Percentiles rank a stretch among this genome's conserved stretches.
These are phyloP conservation scores for Neurospora crassa DNA, from an alignment of 2,329 filamentous ascomycete species.

Conservation along the genomic window DNA sequence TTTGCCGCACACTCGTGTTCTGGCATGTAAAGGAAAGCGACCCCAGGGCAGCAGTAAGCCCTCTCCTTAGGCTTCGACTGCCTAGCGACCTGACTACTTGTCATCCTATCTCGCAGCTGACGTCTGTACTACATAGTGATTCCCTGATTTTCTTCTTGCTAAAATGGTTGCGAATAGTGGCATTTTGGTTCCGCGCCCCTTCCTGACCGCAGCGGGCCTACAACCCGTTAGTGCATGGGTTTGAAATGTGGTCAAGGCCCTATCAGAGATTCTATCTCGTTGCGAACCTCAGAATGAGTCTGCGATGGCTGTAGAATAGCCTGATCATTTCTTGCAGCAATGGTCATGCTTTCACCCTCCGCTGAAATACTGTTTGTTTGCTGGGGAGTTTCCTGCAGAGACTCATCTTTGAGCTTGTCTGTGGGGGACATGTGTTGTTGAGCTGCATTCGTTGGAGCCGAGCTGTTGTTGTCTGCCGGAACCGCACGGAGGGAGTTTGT, in stretches of 20 bases:
- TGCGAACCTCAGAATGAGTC: conserved; percentile 42
- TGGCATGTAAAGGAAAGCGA: neutral
- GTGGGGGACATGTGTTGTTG: conserved; percentile 22
- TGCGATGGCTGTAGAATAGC: conserved; percentile 9
- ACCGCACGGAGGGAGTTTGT: conserved; percentile 47
- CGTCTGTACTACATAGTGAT: conserved; percentile 50
- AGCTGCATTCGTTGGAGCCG: conserved; percentile 27
- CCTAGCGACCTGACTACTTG: conserved; percentile 2
- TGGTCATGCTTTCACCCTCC: conserved; percentile 10
- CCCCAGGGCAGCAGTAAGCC: neutral
- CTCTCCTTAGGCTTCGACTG: neutral
- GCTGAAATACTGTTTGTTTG: neutral
- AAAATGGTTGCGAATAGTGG: conserved; percentile 28
- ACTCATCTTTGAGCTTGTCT: conserved; percentile 10
- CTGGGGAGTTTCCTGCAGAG: conserved; percentile 1
- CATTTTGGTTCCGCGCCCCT: conserved; percentile 31
- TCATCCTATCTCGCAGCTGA: conserved; percentile 40
- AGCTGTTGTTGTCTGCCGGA: conserved; percentile 27
- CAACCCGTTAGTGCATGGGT: conserved; percentile 14
- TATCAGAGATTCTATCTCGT: conserved; percentile 37
- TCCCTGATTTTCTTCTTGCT: conserved; percentile 52
- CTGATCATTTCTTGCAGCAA: conserved; percentile 1
- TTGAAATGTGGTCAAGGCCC: conserved; percentile 30
- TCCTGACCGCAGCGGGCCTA: conserved; percentile 9
- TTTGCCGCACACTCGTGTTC: neutral